Base-by-base conservation (phyloP, 2,329 filamentous ascomycete genomes). In the Diaporthe ampelina region DNA sequence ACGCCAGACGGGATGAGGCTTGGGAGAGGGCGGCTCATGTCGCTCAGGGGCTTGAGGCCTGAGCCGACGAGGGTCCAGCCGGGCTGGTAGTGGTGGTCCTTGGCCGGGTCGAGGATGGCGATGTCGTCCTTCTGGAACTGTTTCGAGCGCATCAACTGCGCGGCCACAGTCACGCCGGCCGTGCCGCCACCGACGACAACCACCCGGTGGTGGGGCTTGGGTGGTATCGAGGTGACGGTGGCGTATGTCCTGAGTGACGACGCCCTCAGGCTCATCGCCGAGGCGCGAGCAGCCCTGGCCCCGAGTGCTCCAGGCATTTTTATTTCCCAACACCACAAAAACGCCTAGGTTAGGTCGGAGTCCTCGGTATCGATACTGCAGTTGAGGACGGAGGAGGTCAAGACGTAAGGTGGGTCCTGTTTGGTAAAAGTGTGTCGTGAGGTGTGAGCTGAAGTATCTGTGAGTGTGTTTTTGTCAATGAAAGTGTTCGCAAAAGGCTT, bases 31-130 rank as follows among this genome's bases (percentile, higher is more conserved):
- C 76, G 77, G 54, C 78, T 77, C 77, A 81, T 79, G 3, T 78
- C 77, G 11, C 77, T 73, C 37, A 83, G 73, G 35, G 76, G 70
- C 75, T 80, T 82, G 4, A 84, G 78, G 9, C 83, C 83, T 0
- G 81, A 79, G 45, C 83, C 83, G 9, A 84, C 82, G 10, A 84
- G 80, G 11, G 83, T 84, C 83, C 83, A 84, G 73, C 82, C 82
- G 8, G 82, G 81, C 74, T 76, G 75, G 76, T 83, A 83, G 76
- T 83, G 81, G 74, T 83, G 82, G 35, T 76, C 76, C 67, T 77
- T 74, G 24, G 82, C 81, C 29, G 82, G 81, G 73, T 83, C 82
- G 29, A 83, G 70, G 73, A 83, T 82, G 70, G 82, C 82, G 58
- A 83, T 81, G 40, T 83, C 82, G 48, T 80, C 79, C 73, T 80